Evolutionary conservation across 495 filamentous ascomycete species (phyloP), one percentile per base, ranked within the genome.

Genomic region (Tetracladium marchalianum): DNA sequence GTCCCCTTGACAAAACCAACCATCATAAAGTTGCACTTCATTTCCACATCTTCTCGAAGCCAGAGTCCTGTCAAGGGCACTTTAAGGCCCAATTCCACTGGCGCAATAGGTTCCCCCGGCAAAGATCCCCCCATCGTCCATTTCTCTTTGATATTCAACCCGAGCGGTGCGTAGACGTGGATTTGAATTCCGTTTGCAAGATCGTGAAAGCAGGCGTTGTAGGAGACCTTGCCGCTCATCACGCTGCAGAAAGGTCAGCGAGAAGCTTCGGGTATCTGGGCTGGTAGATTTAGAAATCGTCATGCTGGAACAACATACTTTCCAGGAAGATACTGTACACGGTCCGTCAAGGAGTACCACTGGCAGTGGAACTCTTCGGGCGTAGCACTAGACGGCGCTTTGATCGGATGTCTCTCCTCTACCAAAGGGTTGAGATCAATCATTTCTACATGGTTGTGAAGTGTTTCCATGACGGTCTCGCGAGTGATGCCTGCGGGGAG

Each of bases 351-450:
- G 31, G 69, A 69, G 59, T 85, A 86, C 84, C 84, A 89, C 8
- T 65, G 69, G 39, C 72, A 81, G 42, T 76, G 65, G 38, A 64
- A 69, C 59, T 86, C 80, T 45, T 89, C 84, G 11, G 72, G 60
- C 4, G 66, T 47, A 6, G 81, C 77, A 56, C 79, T 67, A 11
- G 64, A 54, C 0, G 82, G 82, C 1, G 81, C 66, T 15, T 66
- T 66, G 56, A 78, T 78, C 1, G 70, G 68, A 39, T 77, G 69
- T 39, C 82, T 74, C 27, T 79, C 71, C 35, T 80, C 72, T 41
- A 89, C 82, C 10, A 87, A 70, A 1, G 84, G 84, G 59, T 87
- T 89, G 24, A 87, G 67, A 31, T 84, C 79, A 56, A 89, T 89
- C 73, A 89, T 87, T 47, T 75, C 76, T 39, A 66, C 60, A 57